Base-by-base conservation (phyloP, 2,329 filamentous ascomycete species). In the Fusarium penzigii region DNA sequence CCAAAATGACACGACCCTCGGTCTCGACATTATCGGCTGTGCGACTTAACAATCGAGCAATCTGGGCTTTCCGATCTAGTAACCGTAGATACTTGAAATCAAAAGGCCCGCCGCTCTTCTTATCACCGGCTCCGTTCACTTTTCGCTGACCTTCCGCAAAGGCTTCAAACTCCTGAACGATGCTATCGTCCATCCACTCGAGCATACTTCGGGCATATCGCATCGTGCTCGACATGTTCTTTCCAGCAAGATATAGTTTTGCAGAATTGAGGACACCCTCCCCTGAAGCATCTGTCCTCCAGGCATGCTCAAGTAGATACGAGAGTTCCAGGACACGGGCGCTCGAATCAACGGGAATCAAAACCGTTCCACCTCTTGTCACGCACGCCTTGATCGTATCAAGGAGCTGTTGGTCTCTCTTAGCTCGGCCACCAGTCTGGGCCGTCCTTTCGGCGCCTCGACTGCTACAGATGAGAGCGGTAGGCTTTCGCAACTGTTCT, bases 161-260 rank as follows among this genome's bases (percentile, higher is more conserved):
- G 13, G 87, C 85, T 68, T 96, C 92, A 56, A 96, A 95, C 64
- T 97, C 93, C 49, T 92, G 86, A 40, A 96, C 88, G 53, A 99
- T 95, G 52, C 86, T 88, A 66, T 97, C 92, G 67, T 97, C 92
- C 92, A 99, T 97, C 94, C 94, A 99, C 68, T 99, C 94, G 32
- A 99, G 78, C 90, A 99, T 96, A 70, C 93, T 97, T 60, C 92
- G 83, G 25, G 93, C 90, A 61, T 97, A 90, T 47, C 91, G 83
- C 80, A 97, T 89, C 0, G 92, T 96, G 56, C 91, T 92, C 52
- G 90, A 87, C 58, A 90, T 89, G 55, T 91, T 96, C 53, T 87
- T 87, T 39, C 92, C 92, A 1, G 92, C 93, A 41, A 99, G 78
- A 67, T 92, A 97, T 1, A 97, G 77, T 62, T 81, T 84, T 0